Conservation (phyloP, 768 basidiomycete genomes). For the Pisolithus sp. region DNA sequence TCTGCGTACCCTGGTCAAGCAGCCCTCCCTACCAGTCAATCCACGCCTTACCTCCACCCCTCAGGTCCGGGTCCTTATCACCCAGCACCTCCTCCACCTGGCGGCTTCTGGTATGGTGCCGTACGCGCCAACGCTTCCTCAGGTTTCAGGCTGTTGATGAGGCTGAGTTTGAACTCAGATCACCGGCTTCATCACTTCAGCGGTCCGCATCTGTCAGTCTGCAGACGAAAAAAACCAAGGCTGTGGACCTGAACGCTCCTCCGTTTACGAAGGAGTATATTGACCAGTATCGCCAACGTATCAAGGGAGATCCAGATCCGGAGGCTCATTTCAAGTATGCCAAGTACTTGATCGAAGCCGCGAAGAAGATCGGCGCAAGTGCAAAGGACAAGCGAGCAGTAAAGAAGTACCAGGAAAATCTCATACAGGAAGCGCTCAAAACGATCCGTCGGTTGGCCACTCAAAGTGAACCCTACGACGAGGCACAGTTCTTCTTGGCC, state of each 20-base stretch:
- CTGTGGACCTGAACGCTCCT: conserved; percentile 73
- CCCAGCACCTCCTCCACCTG: conserved; percentile 13
- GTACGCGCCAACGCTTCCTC: conserved; percentile 24
- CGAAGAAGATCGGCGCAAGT: conserved; percentile 76
- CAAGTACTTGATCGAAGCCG: conserved; percentile 98
- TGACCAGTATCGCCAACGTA: conserved; percentile 93
- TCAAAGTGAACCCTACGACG: conserved; percentile 85
- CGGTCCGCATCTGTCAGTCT: conserved; percentile 52
- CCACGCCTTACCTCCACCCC: conserved; percentile 28
- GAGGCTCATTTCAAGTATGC: conserved; percentile 97
- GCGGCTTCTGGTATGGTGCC: conserved; percentile 8
- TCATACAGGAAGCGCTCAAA: conserved; percentile 86
- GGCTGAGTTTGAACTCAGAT: conserved; percentile 51
- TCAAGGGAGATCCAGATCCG: conserved; percentile 96
- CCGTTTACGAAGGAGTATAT: conserved; percentile 96
- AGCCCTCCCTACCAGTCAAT: conserved; percentile 24
- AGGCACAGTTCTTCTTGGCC: conserved; percentile 97
- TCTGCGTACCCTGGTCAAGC: conserved; percentile 15
- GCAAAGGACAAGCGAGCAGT: conserved; percentile 76
- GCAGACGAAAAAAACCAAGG: conserved; percentile 66
- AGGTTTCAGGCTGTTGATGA: conserved; percentile 25
- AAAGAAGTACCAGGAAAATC: conserved; percentile 83
- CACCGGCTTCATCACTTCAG: conserved; percentile 37
- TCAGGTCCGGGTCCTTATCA: conserved; percentile 16
- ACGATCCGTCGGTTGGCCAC: conserved; percentile 89